A percentile compares a stretch with the other conserved stretches of the same genome.
These are phyloP conservation scores for Rubia yunnanensis DNA, from an alignment of 257 asterid species.

Conservation along the genomic window DNA sequence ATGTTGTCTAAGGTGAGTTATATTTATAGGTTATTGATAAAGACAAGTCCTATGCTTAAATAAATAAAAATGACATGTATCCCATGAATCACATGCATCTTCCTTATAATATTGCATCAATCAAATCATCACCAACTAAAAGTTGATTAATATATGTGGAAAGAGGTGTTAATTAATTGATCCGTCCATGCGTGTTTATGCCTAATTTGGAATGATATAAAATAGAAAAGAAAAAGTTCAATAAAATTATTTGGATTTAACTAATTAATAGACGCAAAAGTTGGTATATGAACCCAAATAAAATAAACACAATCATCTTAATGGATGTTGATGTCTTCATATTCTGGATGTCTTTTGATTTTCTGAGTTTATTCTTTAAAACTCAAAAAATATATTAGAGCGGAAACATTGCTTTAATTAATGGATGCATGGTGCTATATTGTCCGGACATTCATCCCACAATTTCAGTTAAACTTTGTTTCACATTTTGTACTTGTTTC, in stretches of 20 bases:
- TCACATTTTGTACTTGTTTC: neutral
- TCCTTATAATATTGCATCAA: neutral
- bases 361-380: too few relatives aligned
- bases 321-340: too few relatives aligned
- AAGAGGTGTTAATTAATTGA: constrained; percentile 6
- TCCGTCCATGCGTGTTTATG: neutral
- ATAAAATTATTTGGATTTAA: neutral
- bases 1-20: neutral
- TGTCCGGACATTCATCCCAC: too few relatives aligned
- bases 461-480: neutral
- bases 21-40: constrained; percentile 6
- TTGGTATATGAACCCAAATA: neutral
- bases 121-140: constrained; percentile 7
- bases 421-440: too few relatives aligned
- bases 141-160: constrained; percentile 4
- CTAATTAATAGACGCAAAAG: constrained; percentile 5
- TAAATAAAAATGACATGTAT: neutral
- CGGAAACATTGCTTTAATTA: too few relatives aligned
- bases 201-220: neutral
- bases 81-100: neutral
- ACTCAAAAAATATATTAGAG: too few relatives aligned
- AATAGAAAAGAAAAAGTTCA: neutral
- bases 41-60: constrained; percentile 1
- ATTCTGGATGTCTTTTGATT: neutral
- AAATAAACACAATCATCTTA: too few relatives aligned